These are phyloP conservation scores for Aureobasidium zeae DNA, from an alignment of 2,329 filamentous ascomycete genomes.

Conservation along the genomic window DNA sequence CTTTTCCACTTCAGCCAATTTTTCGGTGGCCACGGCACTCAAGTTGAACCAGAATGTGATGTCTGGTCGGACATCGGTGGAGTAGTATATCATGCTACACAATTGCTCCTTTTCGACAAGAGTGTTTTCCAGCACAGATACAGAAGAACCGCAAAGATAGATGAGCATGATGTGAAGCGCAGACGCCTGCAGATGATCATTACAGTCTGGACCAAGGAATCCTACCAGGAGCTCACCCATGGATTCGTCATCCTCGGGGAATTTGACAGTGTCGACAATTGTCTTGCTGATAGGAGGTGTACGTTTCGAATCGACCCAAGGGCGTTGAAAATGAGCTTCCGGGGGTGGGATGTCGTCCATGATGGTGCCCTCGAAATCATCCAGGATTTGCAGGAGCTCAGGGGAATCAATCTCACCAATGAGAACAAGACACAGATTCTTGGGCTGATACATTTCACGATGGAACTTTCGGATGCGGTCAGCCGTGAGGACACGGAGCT, in stretches of 20 bases:
- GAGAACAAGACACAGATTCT: constrained; percentile 83
- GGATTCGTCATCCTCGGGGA: constrained; percentile 93
- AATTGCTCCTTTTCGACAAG: constrained; percentile 90
- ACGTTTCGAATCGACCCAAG: constrained; percentile 83
- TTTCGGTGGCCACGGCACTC: constrained; percentile 77
- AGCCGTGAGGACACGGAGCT: constrained; percentile 73
- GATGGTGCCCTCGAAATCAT: constrained; percentile 82
- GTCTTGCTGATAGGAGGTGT: constrained; percentile 64
- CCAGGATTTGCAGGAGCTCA: constrained; percentile 69
- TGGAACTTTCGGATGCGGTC: constrained; percentile 93
- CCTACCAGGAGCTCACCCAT: constrained; percentile 78
- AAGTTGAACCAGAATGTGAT: constrained; percentile 79
- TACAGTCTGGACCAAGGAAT: constrained; percentile 79
- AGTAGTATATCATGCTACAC: constrained; percentile 74
- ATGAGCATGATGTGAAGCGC: constrained; percentile 72
- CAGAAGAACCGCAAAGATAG: constrained; percentile 87
- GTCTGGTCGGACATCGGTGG: constrained; percentile 69
- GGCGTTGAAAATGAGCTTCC: constrained; percentile 68
- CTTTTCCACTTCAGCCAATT: constrained; percentile 73
- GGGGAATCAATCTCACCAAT: constrained; percentile 85
- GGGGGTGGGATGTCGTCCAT: constrained; percentile 68
- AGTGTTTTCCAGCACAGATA: constrained; percentile 81
- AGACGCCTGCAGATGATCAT: constrained; percentile 49
- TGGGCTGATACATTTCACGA: constrained; percentile 93
- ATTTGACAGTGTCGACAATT: constrained; percentile 69